phyloP scores from a whole-genome alignment of 257 asterid species.

The Agastache rugosa region DNA sequence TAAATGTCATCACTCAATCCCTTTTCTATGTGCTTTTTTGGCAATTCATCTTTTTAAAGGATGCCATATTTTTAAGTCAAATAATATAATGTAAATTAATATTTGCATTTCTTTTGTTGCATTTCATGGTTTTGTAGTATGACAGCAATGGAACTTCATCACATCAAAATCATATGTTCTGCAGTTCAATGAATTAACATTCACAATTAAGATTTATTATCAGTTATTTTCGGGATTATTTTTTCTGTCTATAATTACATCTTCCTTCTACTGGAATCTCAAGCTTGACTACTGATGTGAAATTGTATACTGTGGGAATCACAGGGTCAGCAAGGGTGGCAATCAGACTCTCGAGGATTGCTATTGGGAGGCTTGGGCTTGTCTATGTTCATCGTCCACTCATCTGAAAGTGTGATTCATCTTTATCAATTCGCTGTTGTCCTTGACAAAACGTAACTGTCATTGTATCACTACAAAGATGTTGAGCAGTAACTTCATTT shows the following conservation, averaged over 20 bases:
- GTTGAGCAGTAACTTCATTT: constrained; percentile 35
- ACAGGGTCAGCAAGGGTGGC: constrained; percentile 83
- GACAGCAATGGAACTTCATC: not conserved
- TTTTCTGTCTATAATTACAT: not conserved
- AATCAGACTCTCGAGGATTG: constrained; percentile 90
- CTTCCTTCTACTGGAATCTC: constrained; percentile 24
- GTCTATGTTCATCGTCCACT: constrained; percentile 95
- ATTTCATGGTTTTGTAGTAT: constrained; percentile 18
- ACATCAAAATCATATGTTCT: constrained; percentile 1
- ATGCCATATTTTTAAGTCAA: not conserved
- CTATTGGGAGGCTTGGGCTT: constrained; percentile 99
- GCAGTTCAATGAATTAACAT: constrained; percentile 17
- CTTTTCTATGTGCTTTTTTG: not conserved
- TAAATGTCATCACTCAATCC: not conserved
- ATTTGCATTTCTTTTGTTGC: constrained; percentile 1
- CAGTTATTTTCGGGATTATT: not conserved
- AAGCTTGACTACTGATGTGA: constrained; percentile 33
- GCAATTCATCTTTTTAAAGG: not conserved
- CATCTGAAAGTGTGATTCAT: constrained; percentile 83
- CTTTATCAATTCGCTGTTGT: constrained; percentile 44
- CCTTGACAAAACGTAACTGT: constrained; percentile 42
- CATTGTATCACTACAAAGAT: constrained; percentile 38
- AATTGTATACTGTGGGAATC: constrained; percentile 38
- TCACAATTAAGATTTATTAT: constrained; percentile 1
- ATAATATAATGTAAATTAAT: not conserved